A percentile compares a stretch with the other conserved stretches of the same genome.
Conservation (phyloP, 2,329 filamentous ascomycete genomes). For the Neodidymelliopsis sp. region DNA sequence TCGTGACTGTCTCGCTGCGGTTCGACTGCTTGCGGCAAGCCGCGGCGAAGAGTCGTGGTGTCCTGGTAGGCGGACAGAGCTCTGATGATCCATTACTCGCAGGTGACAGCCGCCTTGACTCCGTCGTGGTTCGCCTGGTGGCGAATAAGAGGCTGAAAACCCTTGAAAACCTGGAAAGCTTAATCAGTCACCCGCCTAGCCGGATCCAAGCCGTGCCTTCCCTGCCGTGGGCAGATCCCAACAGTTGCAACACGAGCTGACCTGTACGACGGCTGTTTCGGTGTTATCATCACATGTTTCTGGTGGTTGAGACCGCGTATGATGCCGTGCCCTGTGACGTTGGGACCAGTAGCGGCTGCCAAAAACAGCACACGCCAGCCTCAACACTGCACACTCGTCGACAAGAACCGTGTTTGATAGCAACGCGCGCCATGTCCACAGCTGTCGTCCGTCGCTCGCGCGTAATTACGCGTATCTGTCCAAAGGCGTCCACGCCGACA, state of each 20-base stretch:
- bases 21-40: background rate
- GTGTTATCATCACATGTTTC: slow-evolving; percentile 28
- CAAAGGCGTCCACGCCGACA: background rate
- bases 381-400: slow-evolving; percentile 1
- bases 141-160: slow-evolving; percentile 38
- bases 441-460: background rate
- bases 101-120: slow-evolving; percentile 15
- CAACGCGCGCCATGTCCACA: slow-evolving; percentile 3
- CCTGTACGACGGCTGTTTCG: slow-evolving; percentile 24
- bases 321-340: slow-evolving; percentile 8
- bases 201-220: slow-evolving; percentile 13
- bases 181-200: slow-evolving; percentile 24
- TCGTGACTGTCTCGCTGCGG: background rate
- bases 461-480: background rate
- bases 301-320: slow-evolving; percentile 9
- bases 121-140: slow-evolving; percentile 27
- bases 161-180: slow-evolving; percentile 30
- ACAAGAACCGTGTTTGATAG: background rate
- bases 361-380: slow-evolving; percentile 12
- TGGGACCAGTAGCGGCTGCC: background rate
- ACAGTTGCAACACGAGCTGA: slow-evolving; percentile 29
- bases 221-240: slow-evolving; percentile 28
- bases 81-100: slow-evolving; percentile 14
- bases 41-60: background rate
- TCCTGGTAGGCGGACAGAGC: slow-evolving; percentile 7